Percentiles rank a stretch among this genome's conserved stretches.
These are phyloP conservation scores for Macrotyloma uniflorum DNA, from an alignment of 306 rosid genomes.

Conservation along the genomic window DNA sequence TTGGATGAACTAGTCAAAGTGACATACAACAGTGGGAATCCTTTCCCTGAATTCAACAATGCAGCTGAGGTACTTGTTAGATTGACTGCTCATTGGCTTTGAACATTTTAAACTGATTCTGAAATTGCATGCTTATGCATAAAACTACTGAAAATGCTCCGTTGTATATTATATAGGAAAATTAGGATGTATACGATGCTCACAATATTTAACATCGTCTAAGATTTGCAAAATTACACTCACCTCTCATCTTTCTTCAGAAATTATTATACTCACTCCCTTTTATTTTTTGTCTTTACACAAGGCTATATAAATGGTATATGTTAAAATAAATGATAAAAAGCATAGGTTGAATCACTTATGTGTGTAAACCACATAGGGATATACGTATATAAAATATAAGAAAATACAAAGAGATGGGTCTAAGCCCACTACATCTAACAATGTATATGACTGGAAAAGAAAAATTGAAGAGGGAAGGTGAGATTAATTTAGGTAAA, in stretches of 20 bases:
- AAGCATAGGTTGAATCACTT: too few species aligned
- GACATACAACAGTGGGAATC: conserved; percentile 91
- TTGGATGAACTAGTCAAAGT: conserved; percentile 89
- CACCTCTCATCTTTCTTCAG: background rate
- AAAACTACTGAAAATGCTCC: background rate
- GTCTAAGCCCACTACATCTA: too few species aligned
- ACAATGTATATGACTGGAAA: background rate
- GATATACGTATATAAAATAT: too few species aligned
- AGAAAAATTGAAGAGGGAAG: background rate
- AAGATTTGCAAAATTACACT: conserved; percentile 1
- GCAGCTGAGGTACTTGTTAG: conserved; percentile 81
- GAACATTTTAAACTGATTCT: conserved; percentile 22
- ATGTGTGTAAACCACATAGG: too few species aligned
- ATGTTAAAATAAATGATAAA: too few species aligned
- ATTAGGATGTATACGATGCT: background rate
- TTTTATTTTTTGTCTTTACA: background rate
- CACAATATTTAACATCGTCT: background rate
- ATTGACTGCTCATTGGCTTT: conserved; percentile 30
- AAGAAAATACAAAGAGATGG: too few species aligned
- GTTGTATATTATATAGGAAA: background rate
- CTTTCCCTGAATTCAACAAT: conserved; percentile 86
- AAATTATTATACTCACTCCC: background rate
- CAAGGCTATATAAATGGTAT: background rate
- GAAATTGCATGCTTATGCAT: conserved; percentile 12
- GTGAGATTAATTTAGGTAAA: conserved; percentile 2